phyloP scores from a whole-genome alignment of 2,329 filamentous ascomycete genomes.

The Cladobotryum mycophilum region DNA sequence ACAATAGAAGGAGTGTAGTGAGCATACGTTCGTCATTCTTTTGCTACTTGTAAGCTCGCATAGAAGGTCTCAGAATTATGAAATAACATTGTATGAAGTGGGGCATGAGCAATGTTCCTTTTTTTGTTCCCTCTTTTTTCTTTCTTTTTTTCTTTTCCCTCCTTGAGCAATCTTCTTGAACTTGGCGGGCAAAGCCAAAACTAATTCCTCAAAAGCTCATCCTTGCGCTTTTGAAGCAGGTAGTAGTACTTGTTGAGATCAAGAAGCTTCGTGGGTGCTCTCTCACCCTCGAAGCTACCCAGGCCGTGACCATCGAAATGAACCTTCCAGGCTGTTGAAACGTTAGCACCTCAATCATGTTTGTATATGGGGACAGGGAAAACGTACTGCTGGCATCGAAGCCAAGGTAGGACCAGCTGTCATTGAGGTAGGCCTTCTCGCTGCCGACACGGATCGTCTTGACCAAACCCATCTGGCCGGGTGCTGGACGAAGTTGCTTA shows the following conservation, averaged over 20 bases:
- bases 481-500: constrained; percentile 39
- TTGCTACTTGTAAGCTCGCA: too few relatives aligned
- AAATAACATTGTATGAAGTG: too few relatives aligned
- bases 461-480: constrained; percentile 38
- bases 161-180: too few relatives aligned
- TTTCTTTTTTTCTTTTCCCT: too few relatives aligned
- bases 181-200: too few relatives aligned
- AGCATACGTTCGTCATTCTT: too few relatives aligned
- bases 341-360: constrained; percentile 15
- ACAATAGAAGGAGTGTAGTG: too few relatives aligned
- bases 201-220: background rate
- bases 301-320: constrained; percentile 34
- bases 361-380: rapidly evolving
- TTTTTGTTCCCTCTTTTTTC: too few relatives aligned
- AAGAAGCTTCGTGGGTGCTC: constrained; percentile 17
- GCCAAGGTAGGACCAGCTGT: constrained; percentile 41
- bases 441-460: constrained; percentile 36
- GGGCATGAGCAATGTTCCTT: too few relatives aligned
- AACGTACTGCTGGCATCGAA: constrained; percentile 41
- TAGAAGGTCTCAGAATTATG: too few relatives aligned
- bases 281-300: constrained; percentile 28
- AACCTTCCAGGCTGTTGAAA: constrained; percentile 23
- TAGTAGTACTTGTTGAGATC: constrained; percentile 30
- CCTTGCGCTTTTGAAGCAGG: constrained; percentile 28
- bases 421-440: constrained; percentile 39